Conservation (phyloP, 805 yeast genomes). For the Nakazawaea holstii region DNA sequence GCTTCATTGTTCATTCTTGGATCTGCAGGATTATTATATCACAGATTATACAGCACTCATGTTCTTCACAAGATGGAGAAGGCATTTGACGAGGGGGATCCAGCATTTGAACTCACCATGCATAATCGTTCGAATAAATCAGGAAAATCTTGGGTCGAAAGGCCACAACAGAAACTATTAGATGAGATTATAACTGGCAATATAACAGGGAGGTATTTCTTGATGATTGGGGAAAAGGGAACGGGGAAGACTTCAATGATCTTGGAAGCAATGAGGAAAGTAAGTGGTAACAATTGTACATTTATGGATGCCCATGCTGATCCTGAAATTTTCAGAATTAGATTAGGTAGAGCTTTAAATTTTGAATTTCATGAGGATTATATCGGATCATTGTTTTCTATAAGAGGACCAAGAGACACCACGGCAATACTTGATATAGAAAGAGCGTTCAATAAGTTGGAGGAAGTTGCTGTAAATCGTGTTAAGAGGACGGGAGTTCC, state of each 20-base stretch:
- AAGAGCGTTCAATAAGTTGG: constrained; percentile 72
- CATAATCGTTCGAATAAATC: constrained; percentile 37
- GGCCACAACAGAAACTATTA: constrained; percentile 60
- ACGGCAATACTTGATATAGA: constrained; percentile 79
- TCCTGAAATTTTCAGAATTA: constrained; percentile 72
- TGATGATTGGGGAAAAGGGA: constrained; percentile 79
- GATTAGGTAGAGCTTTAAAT: constrained; percentile 71
- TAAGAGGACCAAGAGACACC: constrained; percentile 81
- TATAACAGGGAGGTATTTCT: constrained; percentile 61
- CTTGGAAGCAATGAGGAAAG: constrained; percentile 62
- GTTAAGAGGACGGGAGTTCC: constrained; percentile 43
- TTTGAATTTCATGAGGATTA: constrained; percentile 77
- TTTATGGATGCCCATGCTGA: constrained; percentile 81
- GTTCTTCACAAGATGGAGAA: constrained; percentile 58
- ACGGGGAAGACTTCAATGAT: constrained; percentile 80
- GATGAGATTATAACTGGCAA: constrained; percentile 64
- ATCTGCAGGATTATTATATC: constrained; percentile 68
- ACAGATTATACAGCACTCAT: constrained; percentile 50
- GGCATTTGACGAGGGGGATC: constrained; percentile 66
- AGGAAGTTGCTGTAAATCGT: constrained; percentile 59
- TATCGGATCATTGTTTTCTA: constrained; percentile 74
- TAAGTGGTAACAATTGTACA: constrained; percentile 58
- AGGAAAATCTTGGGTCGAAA: constrained; percentile 56
- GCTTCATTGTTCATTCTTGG: constrained; percentile 67
- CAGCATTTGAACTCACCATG: constrained; percentile 54